phyloP scores from a whole-genome alignment of 2,329 filamentous ascomycete genomes.

The Cyphellophora europaea region DNA sequence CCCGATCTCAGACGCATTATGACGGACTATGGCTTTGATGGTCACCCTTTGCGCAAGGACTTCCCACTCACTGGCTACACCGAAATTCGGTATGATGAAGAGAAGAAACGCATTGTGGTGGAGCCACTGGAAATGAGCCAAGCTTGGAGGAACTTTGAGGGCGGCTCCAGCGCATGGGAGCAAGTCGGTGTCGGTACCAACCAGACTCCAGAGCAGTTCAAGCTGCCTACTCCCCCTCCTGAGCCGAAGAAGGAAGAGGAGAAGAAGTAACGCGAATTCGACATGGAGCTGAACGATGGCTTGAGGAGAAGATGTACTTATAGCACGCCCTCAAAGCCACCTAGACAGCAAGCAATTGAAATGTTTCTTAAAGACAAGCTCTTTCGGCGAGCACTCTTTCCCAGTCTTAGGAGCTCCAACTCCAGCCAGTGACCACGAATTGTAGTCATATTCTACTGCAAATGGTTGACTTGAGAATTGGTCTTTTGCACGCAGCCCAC shows the following conservation, averaged over 20 bases:
- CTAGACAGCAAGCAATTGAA: no score
- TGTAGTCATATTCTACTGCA: no score
- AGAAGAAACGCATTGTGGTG: constrained; percentile 99
- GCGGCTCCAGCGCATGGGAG: constrained; percentile 65
- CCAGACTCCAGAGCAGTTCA: constrained; percentile 77
- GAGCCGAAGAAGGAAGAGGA: constrained; percentile 76
- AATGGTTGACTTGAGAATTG: no score
- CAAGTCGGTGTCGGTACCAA: constrained; percentile 64
- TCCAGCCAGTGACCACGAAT: no score
- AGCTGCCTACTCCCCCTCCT: constrained; percentile 89
- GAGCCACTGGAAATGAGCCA: constrained; percentile 97
- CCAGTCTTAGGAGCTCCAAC: no score
- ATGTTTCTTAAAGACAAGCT: no score
- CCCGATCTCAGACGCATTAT: constrained; percentile 95
- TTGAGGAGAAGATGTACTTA: no score
- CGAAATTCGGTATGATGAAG: constrained; percentile 94
- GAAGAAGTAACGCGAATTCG: constrained; percentile 55
- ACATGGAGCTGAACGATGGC: no score
- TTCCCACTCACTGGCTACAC: constrained; percentile 98
- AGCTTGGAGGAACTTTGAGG: constrained; percentile 97
- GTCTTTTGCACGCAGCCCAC: no score
- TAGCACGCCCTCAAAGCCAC: no score
- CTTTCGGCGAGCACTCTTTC: no score
- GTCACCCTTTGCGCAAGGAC: constrained; percentile 93
- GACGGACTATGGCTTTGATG: constrained; percentile 99